Percentiles rank a stretch among this genome's conserved stretches.
Conservation (phyloP, 768 basidiomycete species). For the Plicaturopsis crispa region DNA sequence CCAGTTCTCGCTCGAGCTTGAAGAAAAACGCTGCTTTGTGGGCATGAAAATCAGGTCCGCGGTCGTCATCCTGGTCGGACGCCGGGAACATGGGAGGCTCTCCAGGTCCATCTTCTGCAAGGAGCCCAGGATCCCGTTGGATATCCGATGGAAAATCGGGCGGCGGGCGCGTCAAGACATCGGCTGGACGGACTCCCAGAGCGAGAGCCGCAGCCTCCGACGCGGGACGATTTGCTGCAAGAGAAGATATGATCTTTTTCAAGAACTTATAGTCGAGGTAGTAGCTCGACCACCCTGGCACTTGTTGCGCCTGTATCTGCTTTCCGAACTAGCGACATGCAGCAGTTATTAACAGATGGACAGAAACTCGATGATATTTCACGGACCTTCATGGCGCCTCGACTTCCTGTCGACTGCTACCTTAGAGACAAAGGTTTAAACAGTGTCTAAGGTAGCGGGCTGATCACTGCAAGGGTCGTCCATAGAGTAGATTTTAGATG, state of each 20-base stretch:
- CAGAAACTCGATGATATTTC: background rate
- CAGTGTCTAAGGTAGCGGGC: too few relatives aligned
- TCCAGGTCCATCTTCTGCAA: slow-evolving; percentile 35
- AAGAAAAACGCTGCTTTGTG: slow-evolving; percentile 99
- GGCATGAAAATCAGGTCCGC: slow-evolving; percentile 83
- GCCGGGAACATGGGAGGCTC: slow-evolving; percentile 54
- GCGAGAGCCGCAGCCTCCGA: slow-evolving; percentile 87
- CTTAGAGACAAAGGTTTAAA: too few relatives aligned
- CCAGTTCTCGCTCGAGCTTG: slow-evolving; percentile 93
- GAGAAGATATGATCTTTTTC: slow-evolving; percentile 97
- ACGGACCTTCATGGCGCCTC: slow-evolving; percentile 26
- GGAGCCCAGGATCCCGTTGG: slow-evolving; percentile 13
- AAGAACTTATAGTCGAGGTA: slow-evolving; percentile 98
- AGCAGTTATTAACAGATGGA: slow-evolving; percentile 1
- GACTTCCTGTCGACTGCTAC: too few relatives aligned
- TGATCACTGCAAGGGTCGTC: too few relatives aligned
- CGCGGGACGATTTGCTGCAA: slow-evolving; percentile 82
- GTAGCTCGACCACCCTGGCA: slow-evolving; percentile 93
- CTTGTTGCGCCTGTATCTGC: slow-evolving; percentile 91
- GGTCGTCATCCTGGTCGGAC: slow-evolving; percentile 58
- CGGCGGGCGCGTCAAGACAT: slow-evolving; percentile 26
- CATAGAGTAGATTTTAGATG: too few relatives aligned
- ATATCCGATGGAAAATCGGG: slow-evolving; percentile 8
- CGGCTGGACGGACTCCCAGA: slow-evolving; percentile 68
- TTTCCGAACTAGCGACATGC: slow-evolving; percentile 81